These are phyloP conservation scores for Aphanomyces cochlioides DNA, from an alignment of 352 stramenopile species.

Conservation along the genomic window DNA sequence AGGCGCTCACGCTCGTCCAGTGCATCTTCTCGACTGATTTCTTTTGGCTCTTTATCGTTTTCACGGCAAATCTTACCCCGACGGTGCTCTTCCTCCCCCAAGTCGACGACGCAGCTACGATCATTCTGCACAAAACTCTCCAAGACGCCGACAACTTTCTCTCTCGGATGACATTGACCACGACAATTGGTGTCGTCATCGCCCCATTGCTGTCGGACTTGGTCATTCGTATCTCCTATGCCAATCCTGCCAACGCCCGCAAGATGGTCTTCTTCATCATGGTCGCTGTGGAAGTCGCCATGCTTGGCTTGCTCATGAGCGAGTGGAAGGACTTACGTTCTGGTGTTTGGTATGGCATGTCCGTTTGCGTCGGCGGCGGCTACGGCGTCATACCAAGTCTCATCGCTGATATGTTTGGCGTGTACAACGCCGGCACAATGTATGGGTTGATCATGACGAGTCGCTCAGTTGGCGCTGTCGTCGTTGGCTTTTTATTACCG, in stretches of 20 bases:
- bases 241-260: conserved; percentile 28
- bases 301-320: neutral
- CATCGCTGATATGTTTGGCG: conserved; percentile 34
- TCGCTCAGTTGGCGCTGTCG: conserved; percentile 25
- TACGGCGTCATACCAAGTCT: conserved; percentile 28
- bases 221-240: conserved; percentile 23
- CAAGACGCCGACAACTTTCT: neutral
- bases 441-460: conserved; percentile 31
- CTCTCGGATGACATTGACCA: neutral
- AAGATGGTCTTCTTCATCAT: conserved; percentile 22
- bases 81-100: neutral
- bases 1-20: conserved; percentile 18
- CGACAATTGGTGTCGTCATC: neutral
- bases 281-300: neutral
- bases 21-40: conserved; percentile 26
- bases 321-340: neutral
- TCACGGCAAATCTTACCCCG: conserved; percentile 5
- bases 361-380: conserved; percentile 27
- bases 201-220: conserved; percentile 16
- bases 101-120: neutral
- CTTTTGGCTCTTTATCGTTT: conserved; percentile 13
- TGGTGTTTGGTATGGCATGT: neutral
- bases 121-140: neutral
- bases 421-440: conserved; percentile 33
- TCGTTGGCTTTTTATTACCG: conserved; percentile 23